phyloP scores from a whole-genome alignment of 306 rosid species.

The Trifolium fragiferum region DNA sequence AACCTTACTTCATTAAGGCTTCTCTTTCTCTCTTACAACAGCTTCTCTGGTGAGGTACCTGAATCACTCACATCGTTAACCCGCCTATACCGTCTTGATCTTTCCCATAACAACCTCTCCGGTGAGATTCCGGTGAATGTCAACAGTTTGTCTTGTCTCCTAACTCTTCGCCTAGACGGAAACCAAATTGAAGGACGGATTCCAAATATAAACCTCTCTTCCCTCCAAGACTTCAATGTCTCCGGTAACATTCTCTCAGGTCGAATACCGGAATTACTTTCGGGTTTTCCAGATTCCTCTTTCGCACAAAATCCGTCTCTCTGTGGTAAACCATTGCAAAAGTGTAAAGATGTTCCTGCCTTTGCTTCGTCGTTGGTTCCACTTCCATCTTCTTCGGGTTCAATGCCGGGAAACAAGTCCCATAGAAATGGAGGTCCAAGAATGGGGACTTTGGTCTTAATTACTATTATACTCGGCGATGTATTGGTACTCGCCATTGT shows the following conservation, averaged over 20 bases:
- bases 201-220: constrained; percentile 52
- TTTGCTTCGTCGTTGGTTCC: constrained; percentile 69
- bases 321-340: constrained; percentile 67
- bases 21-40: constrained; percentile 68
- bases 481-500: constrained; percentile 57
- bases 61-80: constrained; percentile 48
- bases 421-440: constrained; percentile 39
- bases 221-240: constrained; percentile 70
- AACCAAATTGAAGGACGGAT: constrained; percentile 63
- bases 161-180: constrained; percentile 68
- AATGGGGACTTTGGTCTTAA: constrained; percentile 55
- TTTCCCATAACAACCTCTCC: constrained; percentile 67
- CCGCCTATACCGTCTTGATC: constrained; percentile 83
- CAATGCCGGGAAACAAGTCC: constrained; percentile 30
- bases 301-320: constrained; percentile 60
- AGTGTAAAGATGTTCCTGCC: constrained; percentile 49
- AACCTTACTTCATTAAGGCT: constrained; percentile 67
- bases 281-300: constrained; percentile 60
- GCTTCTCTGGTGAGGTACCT: constrained; percentile 70
- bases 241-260: constrained; percentile 67
- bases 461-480: constrained; percentile 74
- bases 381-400: constrained; percentile 37
- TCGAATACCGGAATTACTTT: constrained; percentile 61
- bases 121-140: constrained; percentile 62
- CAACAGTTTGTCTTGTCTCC: constrained; percentile 60